phyloP scores from a whole-genome alignment of 768 basidiomycete species.

The Phlebiopsis gigantea region DNA sequence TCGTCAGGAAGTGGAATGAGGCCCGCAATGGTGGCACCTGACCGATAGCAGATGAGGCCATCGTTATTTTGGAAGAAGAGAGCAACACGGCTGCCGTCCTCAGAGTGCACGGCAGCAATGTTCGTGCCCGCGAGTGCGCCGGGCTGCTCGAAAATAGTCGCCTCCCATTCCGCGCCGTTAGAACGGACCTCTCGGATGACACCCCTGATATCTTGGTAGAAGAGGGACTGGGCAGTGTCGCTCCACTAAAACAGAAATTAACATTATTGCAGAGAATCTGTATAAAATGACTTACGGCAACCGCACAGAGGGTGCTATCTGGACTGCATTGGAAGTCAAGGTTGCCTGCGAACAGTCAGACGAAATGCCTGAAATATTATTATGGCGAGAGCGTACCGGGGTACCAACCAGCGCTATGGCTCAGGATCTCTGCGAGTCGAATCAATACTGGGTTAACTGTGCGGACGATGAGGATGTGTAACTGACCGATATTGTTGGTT shows the following conservation, averaged over 20 bases:
- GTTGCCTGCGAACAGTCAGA: not conserved
- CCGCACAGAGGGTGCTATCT: not conserved
- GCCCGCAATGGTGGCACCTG: not conserved
- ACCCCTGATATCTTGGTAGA: not conserved
- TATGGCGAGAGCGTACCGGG: not conserved
- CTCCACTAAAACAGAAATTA: not conserved
- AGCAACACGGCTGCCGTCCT: not conserved
- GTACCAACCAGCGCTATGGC: not conserved
- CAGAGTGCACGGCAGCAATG: not conserved
- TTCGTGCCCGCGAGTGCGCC: not conserved
- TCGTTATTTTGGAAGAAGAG: slow-evolving; percentile 4
- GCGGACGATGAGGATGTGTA: too few species aligned
- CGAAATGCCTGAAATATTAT: not conserved
- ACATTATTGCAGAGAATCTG: not conserved
- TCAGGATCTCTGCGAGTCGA: not conserved
- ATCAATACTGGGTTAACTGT: not conserved
- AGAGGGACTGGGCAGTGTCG: not conserved
- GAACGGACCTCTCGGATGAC: not conserved
- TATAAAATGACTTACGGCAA: not conserved
- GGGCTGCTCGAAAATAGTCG: not conserved
- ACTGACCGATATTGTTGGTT: not conserved
- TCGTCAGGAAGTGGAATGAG: too few species aligned
- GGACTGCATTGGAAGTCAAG: not conserved
- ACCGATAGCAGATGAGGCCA: slow-evolving; percentile 3
- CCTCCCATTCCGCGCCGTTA: not conserved